Conservation (phyloP, 257 asterid genomes). For the Nicotiana attenuata region DNA sequence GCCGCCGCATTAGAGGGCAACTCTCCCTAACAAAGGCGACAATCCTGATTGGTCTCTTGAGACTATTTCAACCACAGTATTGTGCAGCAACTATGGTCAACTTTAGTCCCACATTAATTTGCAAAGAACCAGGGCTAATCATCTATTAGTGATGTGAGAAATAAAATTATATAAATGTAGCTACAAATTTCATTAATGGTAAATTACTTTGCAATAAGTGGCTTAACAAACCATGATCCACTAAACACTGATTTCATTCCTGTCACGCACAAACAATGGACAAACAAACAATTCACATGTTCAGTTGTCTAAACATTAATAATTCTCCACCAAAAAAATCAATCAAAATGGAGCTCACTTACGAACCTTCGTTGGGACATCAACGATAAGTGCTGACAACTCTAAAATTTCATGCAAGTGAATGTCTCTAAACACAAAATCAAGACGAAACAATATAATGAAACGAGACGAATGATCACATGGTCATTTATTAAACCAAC, state of each 20-base stretch:
- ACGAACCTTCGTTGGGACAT: not conserved
- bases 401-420: not conserved
- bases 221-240: not conserved
- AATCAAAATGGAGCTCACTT: not conserved
- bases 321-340: not conserved
- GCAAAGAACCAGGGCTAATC: not conserved
- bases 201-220: not conserved
- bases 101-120: not conserved
- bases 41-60: too few relatives aligned
- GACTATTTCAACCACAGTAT: not conserved
- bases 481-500: not conserved
- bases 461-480: not conserved
- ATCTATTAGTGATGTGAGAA: too few relatives aligned
- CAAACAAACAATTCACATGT: conserved; percentile 1
- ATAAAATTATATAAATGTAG: not conserved
- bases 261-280: not conserved
- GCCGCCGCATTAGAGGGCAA: too few relatives aligned
- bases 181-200: not conserved
- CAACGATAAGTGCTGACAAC: not conserved
- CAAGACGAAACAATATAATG: not conserved
- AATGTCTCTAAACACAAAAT: not conserved
- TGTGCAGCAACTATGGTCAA: not conserved
- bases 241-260: not conserved
- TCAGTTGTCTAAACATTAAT: not conserved
- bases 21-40: too few relatives aligned